A percentile compares a stretch with the other conserved stretches of the same genome.
Conservation (phyloP, 768 basidiomycete genomes). For the Hydnum rufescens region DNA sequence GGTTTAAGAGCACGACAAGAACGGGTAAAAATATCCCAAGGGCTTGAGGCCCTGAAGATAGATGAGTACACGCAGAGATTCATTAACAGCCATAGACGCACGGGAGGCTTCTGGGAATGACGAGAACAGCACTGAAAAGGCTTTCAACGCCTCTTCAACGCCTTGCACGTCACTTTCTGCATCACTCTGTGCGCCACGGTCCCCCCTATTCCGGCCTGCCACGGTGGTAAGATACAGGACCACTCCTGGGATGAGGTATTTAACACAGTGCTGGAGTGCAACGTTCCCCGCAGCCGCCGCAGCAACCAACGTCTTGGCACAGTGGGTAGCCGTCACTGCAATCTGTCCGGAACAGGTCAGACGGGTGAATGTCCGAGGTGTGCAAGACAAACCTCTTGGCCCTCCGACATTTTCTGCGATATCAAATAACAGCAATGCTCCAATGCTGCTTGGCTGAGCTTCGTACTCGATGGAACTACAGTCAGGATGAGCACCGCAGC, state of each 20-base stretch:
- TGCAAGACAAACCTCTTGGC: slow-evolving; percentile 33
- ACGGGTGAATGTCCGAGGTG: neutral
- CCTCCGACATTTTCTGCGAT: slow-evolving; percentile 54
- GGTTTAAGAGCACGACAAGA: slow-evolving; percentile 46
- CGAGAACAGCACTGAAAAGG: slow-evolving; percentile 44
- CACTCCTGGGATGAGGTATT: slow-evolving; percentile 56
- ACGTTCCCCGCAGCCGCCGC: slow-evolving; percentile 48
- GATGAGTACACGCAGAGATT: neutral
- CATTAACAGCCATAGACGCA: slow-evolving; percentile 15
- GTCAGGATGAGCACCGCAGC: slow-evolving; percentile 75
- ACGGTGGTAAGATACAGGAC: slow-evolving; percentile 62
- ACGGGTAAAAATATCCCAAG: slow-evolving; percentile 61
- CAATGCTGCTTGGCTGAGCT: slow-evolving; percentile 50
- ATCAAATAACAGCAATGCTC: slow-evolving; percentile 77
- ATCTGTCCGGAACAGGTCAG: slow-evolving; percentile 26
- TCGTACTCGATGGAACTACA: slow-evolving; percentile 42
- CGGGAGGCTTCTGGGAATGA: slow-evolving; percentile 43
- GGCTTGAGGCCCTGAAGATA: slow-evolving; percentile 36
- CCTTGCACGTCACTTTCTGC: slow-evolving; percentile 38
- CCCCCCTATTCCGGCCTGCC: slow-evolving; percentile 34
- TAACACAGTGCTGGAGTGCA: slow-evolving; percentile 48
- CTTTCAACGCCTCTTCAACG: slow-evolving; percentile 64
- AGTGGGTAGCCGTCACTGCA: slow-evolving; percentile 74
- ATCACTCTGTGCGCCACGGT: slow-evolving; percentile 31
- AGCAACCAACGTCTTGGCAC: slow-evolving; percentile 62